A percentile compares a stretch with the other conserved stretches of the same genome.
These are phyloP conservation scores for Symbiodinium natans DNA, from an alignment of 73 alveolate genomes.

Conservation along the genomic window DNA sequence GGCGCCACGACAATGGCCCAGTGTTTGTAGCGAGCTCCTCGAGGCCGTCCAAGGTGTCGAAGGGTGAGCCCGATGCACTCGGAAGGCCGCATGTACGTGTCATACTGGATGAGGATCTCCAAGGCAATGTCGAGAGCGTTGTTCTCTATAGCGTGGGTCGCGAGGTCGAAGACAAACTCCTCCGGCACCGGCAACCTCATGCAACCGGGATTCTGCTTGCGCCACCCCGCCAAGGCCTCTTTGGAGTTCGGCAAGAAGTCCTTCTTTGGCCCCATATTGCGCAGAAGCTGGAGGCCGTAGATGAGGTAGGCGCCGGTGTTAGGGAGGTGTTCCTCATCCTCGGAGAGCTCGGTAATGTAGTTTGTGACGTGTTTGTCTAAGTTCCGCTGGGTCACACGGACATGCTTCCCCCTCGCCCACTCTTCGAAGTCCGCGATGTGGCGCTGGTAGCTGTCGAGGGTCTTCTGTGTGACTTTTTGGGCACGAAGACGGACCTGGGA, in stretches of 20 bases:
- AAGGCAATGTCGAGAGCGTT: not conserved
- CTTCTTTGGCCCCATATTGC: not conserved
- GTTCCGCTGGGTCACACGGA: too few relatives aligned
- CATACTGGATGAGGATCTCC: not conserved
- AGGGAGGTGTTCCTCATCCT: not conserved
- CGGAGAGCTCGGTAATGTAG: not conserved
- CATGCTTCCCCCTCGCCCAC: not conserved
- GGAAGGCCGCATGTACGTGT: conserved; percentile 35
- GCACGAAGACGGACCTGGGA: not conserved
- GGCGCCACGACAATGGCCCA: conserved; percentile 39
- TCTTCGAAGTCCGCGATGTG: not conserved
- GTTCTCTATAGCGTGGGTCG: not conserved
- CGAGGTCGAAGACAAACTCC: conserved; percentile 19
- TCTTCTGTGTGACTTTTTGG: not conserved
- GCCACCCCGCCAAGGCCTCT: conserved; percentile 38
- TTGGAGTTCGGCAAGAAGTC: not conserved
- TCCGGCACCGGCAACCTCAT: conserved; percentile 50
- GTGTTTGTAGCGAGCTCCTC: not conserved
- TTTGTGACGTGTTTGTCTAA: not conserved
- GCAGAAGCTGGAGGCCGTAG: conserved; percentile 15
- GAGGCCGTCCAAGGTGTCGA: not conserved
- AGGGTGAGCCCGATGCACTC: conserved; percentile 3
- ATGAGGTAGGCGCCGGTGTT: not conserved
- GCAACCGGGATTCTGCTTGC: not conserved
- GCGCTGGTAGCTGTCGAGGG: conserved; percentile 8